A percentile compares a stretch with the other conserved stretches of the same genome.
Evolutionary conservation across 805 yeast genomes (phyloP).

Genomic region (Saccharomycopsis oosterbeekiorum): DNA sequence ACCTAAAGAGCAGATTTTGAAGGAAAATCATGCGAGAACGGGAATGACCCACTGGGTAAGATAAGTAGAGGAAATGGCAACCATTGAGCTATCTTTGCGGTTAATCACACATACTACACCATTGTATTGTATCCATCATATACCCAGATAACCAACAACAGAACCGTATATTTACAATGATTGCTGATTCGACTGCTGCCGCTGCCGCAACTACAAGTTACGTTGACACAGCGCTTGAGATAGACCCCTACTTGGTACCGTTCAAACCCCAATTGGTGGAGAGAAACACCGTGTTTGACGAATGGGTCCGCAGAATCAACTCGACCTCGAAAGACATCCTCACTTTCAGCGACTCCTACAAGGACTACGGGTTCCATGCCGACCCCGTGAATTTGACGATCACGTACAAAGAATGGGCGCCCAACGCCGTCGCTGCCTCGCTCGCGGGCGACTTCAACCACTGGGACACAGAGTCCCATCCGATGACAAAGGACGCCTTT

Average conservation of each 20-base stretch:
- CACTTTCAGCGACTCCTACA: conserved; percentile 68
- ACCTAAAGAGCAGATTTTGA: too few relatives aligned
- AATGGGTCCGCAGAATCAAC: conserved; percentile 50
- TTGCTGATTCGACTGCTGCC: background rate
- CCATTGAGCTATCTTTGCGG: too few relatives aligned
- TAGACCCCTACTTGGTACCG: conserved; percentile 86
- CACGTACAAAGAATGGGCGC: conserved; percentile 77
- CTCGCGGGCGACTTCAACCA: conserved; percentile 88
- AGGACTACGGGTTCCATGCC: conserved; percentile 68
- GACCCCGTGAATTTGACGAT: conserved; percentile 42
- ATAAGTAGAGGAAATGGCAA: too few relatives aligned
- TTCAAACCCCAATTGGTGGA: conserved; percentile 55
- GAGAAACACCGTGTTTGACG: conserved; percentile 55
- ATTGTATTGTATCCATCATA: too few relatives aligned
- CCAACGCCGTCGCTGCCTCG: conserved; percentile 66
- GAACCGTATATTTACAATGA: background rate
- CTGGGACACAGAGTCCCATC: conserved; percentile 57
- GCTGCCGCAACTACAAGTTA: background rate
- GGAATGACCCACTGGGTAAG: background rate
- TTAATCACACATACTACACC: too few relatives aligned
- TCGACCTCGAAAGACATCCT: conserved; percentile 54
- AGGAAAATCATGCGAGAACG: background rate
- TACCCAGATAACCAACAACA: too few relatives aligned
- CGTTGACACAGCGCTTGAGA: conserved; percentile 28
- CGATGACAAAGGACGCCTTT: conserved; percentile 49